A percentile compares a stretch with the other conserved stretches of the same genome.
phyloP scores from a whole-genome alignment of 2,329 filamentous ascomycete species.

The Ophiobolus disseminans region DNA sequence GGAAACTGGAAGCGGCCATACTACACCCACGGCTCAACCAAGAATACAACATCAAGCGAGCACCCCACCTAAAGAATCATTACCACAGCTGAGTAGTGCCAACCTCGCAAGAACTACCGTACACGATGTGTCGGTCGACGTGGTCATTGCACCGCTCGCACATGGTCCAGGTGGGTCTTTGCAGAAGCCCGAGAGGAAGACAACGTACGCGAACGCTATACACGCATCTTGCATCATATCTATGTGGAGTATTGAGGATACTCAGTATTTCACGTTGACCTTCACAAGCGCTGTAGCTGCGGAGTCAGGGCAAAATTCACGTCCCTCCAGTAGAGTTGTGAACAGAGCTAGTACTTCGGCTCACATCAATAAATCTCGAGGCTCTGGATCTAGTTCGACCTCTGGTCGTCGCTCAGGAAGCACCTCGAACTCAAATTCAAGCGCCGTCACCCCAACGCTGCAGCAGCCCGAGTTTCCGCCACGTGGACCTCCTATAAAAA shows the following conservation, averaged over 20 bases:
- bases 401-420: constrained; percentile 41
- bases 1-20: constrained; percentile 33
- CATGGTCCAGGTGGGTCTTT: constrained; percentile 15
- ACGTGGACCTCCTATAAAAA: constrained; percentile 67
- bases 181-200: constrained; percentile 21
- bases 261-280: constrained; percentile 75
- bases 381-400: constrained; percentile 51
- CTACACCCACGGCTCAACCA: constrained; percentile 35
- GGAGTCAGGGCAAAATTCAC: constrained; percentile 17
- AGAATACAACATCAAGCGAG: constrained; percentile 10
- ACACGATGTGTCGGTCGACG: constrained; percentile 71
- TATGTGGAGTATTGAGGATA: constrained; percentile 72
- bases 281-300: constrained; percentile 66
- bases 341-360: constrained; percentile 48
- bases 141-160: constrained; percentile 63
- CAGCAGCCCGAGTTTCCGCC: constrained; percentile 70
- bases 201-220: constrained; percentile 45
- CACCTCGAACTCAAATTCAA: constrained; percentile 47
- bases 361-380: constrained; percentile 41
- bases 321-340: constrained; percentile 50
- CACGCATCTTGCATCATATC: constrained; percentile 79
- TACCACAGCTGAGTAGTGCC: constrained; percentile 41
- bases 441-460: constrained; percentile 61
- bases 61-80: constrained; percentile 11
- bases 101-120: constrained; percentile 51